A percentile compares a stretch with the other conserved stretches of the same genome.
phyloP scores from a whole-genome alignment of 2,329 filamentous ascomycete genomes.

The Epichloe bromicola region DNA sequence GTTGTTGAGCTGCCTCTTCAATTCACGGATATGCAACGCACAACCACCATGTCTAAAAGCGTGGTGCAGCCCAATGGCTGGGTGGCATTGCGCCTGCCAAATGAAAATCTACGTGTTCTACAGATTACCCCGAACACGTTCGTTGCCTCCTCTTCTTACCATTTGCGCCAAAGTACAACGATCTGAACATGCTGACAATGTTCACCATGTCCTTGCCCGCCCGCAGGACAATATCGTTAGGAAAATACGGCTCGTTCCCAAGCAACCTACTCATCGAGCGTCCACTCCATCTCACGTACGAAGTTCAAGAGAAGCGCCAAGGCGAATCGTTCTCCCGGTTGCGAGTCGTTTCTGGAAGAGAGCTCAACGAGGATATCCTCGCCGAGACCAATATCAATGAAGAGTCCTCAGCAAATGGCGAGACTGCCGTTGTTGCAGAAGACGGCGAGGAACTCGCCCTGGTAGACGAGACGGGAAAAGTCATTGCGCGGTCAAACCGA shows the following conservation, averaged over 20 bases:
- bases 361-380: conserved; percentile 73
- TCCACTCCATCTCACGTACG: conserved; percentile 84
- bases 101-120: conserved; percentile 42
- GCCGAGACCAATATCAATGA: conserved; percentile 26
- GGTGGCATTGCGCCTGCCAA: conserved; percentile 47
- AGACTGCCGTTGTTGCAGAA: conserved; percentile 23
- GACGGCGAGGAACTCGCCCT: conserved; percentile 31
- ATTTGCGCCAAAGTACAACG: neutral
- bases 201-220: neutral
- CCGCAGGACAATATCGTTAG: conserved; percentile 67
- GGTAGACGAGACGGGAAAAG: conserved; percentile 28
- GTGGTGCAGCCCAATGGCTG: conserved; percentile 41
- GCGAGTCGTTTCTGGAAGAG: conserved; percentile 65
- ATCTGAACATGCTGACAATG: conserved; percentile 12
- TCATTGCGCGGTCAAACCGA: conserved; percentile 41
- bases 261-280: conserved; percentile 83
- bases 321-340: conserved; percentile 54
- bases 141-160: conserved; percentile 6
- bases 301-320: conserved; percentile 60
- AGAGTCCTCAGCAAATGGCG: conserved; percentile 28
- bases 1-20: neutral
- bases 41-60: conserved; percentile 17
- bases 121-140: conserved; percentile 50
- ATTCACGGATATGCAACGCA: neutral
- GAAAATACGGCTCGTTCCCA: conserved; percentile 86